Conservation (phyloP, 345 rosid genomes). For the Eucalyptus marginata region DNA sequence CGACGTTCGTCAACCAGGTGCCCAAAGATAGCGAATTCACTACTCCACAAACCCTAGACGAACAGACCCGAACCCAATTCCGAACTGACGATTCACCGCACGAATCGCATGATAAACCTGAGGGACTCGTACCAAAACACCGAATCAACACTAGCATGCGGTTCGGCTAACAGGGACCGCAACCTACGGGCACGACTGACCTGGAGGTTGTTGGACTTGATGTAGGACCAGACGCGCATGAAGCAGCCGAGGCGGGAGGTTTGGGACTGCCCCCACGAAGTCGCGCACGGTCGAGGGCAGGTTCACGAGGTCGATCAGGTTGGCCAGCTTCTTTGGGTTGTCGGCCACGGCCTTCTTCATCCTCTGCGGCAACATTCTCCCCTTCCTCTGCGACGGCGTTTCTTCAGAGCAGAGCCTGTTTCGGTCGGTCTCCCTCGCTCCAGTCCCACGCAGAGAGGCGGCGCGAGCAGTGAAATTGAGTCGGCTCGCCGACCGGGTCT, state of each 20-base stretch:
- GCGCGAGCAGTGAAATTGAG: neutral
- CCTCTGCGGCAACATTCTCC: conserved; percentile 53
- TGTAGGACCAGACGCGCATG: conserved; percentile 81
- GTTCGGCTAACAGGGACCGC: neutral
- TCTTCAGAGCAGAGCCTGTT: neutral
- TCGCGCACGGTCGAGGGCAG: conserved; percentile 71
- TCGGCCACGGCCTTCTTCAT: conserved; percentile 56
- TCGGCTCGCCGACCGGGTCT: neutral
- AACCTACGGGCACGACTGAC: neutral
- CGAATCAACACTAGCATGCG: neutral
- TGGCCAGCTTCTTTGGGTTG: conserved; percentile 71
- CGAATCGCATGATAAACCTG: neutral
- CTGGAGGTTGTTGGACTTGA: conserved; percentile 85
- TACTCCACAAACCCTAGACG: neutral
- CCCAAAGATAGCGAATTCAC: neutral
- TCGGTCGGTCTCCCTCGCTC: neutral
- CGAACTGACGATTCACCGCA: neutral
- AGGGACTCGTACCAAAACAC: neutral
- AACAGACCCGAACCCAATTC: neutral
- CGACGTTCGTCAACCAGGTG: neutral
- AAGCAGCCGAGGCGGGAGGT: conserved; percentile 83
- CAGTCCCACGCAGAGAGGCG: neutral
- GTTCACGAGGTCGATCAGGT: conserved; percentile 78
- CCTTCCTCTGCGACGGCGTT: neutral
- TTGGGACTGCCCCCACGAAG: conserved; percentile 83